phyloP scores from a whole-genome alignment of 495 filamentous ascomycete genomes.

The Neurospora sp. region DNA sequence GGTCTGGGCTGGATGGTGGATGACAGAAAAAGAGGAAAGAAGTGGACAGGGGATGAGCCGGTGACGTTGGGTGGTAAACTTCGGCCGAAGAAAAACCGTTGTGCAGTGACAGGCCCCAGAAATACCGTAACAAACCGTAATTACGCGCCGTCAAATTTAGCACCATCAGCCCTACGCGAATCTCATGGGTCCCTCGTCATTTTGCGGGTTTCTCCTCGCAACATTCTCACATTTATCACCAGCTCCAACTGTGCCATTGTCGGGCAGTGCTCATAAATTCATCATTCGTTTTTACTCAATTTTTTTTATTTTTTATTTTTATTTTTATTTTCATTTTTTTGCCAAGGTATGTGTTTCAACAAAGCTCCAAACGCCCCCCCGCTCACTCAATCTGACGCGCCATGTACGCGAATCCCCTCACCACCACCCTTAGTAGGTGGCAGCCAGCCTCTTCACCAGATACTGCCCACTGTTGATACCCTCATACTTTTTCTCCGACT shows the following conservation, averaged over 20 bases:
- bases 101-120: not conserved
- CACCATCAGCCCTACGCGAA: not conserved
- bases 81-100: not conserved
- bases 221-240: not conserved
- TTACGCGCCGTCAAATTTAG: not conserved
- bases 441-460: conserved; percentile 64
- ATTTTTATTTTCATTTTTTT: too few relatives aligned
- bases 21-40: not conserved
- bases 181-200: not conserved
- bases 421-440: conserved; percentile 46
- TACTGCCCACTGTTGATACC: conserved; percentile 76
- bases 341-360: not conserved
- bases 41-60: not conserved
- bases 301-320: not conserved
- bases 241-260: not conserved
- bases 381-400: not conserved
- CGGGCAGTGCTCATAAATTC: not conserved
- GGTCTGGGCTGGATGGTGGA: not conserved
- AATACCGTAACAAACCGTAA: not conserved
- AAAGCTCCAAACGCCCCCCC: not conserved
- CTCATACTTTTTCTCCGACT: conserved; percentile 65
- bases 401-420: not conserved
- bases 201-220: not conserved
- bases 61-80: not conserved
- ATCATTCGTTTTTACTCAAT: not conserved